phyloP scores from a whole-genome alignment of 2,329 filamentous ascomycete genomes.

The Thielaviopsis musarum region DNA sequence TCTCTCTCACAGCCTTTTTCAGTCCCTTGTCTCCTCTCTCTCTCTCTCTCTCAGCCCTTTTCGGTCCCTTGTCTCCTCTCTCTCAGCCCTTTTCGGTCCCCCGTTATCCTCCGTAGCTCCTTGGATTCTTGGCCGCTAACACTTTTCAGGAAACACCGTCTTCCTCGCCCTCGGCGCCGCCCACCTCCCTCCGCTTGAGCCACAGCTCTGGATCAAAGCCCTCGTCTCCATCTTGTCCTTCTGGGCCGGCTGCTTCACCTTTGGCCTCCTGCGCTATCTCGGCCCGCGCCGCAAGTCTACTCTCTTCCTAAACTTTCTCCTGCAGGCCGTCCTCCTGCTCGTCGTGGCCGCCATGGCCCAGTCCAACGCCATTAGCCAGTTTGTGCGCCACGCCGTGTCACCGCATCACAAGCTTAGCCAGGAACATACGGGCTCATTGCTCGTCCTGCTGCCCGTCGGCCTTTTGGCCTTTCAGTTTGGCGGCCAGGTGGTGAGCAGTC shows the following conservation, averaged over 20 bases:
- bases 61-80: no score
- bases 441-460: slow-evolving; percentile 27
- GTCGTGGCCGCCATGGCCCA: slow-evolving; percentile 36
- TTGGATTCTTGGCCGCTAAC: no score
- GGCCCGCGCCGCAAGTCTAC: slow-evolving; percentile 24
- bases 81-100: no score
- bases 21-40: no score
- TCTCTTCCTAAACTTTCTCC: slow-evolving; percentile 30
- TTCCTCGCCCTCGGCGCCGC: slow-evolving; percentile 44
- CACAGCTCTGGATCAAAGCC: slow-evolving; percentile 31
- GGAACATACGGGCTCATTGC: slow-evolving; percentile 20
- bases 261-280: slow-evolving; percentile 22
- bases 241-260: slow-evolving; percentile 33
- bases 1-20: no score
- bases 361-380: slow-evolving; percentile 26
- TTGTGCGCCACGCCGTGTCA: slow-evolving; percentile 9
- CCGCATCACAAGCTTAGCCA: slow-evolving; percentile 7
- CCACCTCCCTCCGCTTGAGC: slow-evolving; percentile 30
- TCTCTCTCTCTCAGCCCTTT: neutral
- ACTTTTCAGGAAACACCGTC: slow-evolving; percentile 36
- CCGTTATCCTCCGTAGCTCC: no score
- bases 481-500: slow-evolving; percentile 33
- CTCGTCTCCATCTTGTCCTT: slow-evolving; percentile 36
- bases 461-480: slow-evolving; percentile 37
- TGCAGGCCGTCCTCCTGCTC: slow-evolving; percentile 34